phyloP scores from a whole-genome alignment of 306 rosid genomes.

The Hylodesmum podocarpum region DNA sequence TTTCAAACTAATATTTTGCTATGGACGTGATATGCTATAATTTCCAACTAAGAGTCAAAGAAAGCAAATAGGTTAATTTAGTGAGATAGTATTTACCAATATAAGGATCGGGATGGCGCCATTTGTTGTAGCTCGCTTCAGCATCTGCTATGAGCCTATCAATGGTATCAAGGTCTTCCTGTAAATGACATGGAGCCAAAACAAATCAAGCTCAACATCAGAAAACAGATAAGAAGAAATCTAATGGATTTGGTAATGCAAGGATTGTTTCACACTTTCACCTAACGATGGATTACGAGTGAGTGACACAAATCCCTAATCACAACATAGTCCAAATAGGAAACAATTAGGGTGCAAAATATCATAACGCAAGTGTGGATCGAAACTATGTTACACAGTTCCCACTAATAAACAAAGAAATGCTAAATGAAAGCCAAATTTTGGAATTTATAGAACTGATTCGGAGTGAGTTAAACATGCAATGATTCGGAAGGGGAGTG shows the following conservation, averaged over 20 bases:
- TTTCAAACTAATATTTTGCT: neutral
- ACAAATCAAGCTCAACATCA: slow-evolving; percentile 6
- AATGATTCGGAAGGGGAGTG: neutral
- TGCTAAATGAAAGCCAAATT: neutral
- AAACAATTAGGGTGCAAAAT: neutral
- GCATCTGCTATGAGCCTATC: slow-evolving; percentile 73
- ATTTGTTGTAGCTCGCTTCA: slow-evolving; percentile 77
- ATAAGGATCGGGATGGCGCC: slow-evolving; percentile 98
- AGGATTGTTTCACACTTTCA: neutral
- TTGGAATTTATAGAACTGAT: neutral
- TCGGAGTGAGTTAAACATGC: too few species aligned
- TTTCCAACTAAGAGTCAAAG: neutral
- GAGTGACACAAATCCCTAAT: neutral
- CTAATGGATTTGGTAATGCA: too few species aligned
- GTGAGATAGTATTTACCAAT: slow-evolving; percentile 57
- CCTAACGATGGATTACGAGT: neutral
- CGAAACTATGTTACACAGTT: neutral
- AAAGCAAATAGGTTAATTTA: neutral
- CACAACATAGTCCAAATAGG: neutral
- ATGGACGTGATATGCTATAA: neutral
- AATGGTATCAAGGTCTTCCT: slow-evolving; percentile 86
- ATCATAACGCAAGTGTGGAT: neutral
- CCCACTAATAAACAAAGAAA: neutral
- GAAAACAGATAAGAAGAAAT: neutral
- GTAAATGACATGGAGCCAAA: slow-evolving; percentile 16